Evolutionary conservation across 306 rosid genomes (phyloP).

Genomic region (barrel medic (Medicago truncatula)): MtrunA17r5.0-ANR NC_053042.1:12257001-12257500

Average conservation of each 20-base stretch:
- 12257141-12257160: conserved; percentile 86
- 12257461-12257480: conserved; percentile 38
- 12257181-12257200: conserved; percentile 87
- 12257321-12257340: too few relatives aligned
- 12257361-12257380: conserved; percentile 31
- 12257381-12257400: conserved; percentile 67
- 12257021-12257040: conserved; percentile 4
- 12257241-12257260: conserved; percentile 97
- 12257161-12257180: conserved; percentile 89
- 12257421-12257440: conserved; percentile 62
- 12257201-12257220: conserved; percentile 89
- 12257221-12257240: conserved; percentile 86
- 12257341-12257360: too few relatives aligned
- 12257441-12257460: conserved; percentile 35
- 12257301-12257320: too few relatives aligned
- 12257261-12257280: too few relatives aligned
- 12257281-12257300: too few relatives aligned
- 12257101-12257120: conserved; percentile 69
- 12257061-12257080: background rate
- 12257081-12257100: background rate
- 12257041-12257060: conserved; percentile 28
- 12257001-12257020: too few relatives aligned
- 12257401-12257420: conserved; percentile 73
- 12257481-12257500: conserved; percentile 50
- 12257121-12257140: conserved; percentile 74